Percentiles rank a stretch among this genome's conserved stretches.
These are phyloP conservation scores for Clohesyomyces aquaticus DNA, from an alignment of 495 filamentous ascomycete species.

Conservation along the genomic window DNA sequence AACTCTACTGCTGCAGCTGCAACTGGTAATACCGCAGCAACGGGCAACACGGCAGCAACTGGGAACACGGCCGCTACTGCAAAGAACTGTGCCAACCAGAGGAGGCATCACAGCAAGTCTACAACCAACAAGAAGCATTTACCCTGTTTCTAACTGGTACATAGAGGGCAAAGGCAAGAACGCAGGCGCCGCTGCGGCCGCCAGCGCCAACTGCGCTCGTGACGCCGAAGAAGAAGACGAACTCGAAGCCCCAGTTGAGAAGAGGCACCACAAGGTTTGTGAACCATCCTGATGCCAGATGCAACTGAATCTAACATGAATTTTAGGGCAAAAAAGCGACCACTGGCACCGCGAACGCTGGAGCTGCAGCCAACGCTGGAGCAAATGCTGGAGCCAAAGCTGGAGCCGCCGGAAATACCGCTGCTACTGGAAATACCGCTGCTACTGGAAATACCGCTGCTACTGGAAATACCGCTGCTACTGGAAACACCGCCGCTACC, in stretches of 20 bases:
- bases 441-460: neutral
- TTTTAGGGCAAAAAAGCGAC: neutral
- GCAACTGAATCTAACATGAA: neutral
- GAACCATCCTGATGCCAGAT: too few species aligned
- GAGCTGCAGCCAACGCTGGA: neutral
- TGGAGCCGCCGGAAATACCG: neutral
- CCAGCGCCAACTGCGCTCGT: neutral
- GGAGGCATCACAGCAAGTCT: neutral
- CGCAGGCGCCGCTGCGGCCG: neutral
- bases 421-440: neutral
- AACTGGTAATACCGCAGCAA: neutral
- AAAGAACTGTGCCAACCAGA: neutral
- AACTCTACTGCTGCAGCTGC: neutral
- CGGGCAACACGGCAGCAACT: neutral
- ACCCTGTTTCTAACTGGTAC: too few species aligned
- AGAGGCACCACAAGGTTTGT: neutral
- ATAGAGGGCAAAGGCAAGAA: neutral
- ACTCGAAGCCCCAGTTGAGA: neutral
- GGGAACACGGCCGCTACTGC: too few species aligned
- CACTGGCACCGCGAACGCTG: neutral
- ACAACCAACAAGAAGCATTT: too few species aligned
- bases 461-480: neutral
- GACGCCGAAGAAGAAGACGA: neutral
- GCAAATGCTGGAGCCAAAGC: neutral
- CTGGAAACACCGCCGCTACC: neutral